Conservation (phyloP, 1,139 yeast genomes). For the Kodamaea fungicola region DNA sequence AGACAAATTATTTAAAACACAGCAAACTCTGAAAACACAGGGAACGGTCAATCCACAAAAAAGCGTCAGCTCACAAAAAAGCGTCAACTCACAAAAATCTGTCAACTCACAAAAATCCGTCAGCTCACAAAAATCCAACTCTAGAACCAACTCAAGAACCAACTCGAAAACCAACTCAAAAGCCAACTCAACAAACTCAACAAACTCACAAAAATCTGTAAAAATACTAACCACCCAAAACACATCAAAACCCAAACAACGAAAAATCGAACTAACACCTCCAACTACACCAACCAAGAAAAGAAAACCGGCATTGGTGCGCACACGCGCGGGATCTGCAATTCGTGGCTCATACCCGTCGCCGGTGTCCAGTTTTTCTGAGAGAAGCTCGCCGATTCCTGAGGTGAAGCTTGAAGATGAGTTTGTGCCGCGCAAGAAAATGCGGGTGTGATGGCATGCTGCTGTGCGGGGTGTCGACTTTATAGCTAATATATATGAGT, state of each 20-base stretch:
- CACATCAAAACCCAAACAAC: constrained; percentile 6
- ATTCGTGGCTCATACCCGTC: constrained; percentile 14
- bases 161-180: too few relatives aligned
- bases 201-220: too few relatives aligned
- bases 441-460: too few relatives aligned
- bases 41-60: constrained; percentile 3
- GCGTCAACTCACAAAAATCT: constrained; percentile 1
- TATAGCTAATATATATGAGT: too few relatives aligned
- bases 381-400: constrained; percentile 3
- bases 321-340: constrained; percentile 6
- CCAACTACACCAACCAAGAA: constrained; percentile 31
- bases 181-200: too few relatives aligned
- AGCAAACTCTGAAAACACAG: not conserved
- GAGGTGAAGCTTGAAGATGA: not conserved
- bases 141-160: too few relatives aligned
- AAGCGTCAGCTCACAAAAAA: too few relatives aligned
- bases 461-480: too few relatives aligned
- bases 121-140: too few relatives aligned
- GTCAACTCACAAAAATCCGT: constrained; percentile 5
- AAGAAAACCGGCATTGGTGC: constrained; percentile 12
- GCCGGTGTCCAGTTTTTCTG: constrained; percentile 19
- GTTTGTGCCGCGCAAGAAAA: too few relatives aligned
- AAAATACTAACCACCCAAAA: constrained; percentile 3
- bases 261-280: constrained; percentile 18
- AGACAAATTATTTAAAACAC: constrained; percentile 2